Evolutionary conservation across 1,284 basidiomycete genomes (phyloP).

Genomic region (Taiwanofungus camphoratus): DNA sequence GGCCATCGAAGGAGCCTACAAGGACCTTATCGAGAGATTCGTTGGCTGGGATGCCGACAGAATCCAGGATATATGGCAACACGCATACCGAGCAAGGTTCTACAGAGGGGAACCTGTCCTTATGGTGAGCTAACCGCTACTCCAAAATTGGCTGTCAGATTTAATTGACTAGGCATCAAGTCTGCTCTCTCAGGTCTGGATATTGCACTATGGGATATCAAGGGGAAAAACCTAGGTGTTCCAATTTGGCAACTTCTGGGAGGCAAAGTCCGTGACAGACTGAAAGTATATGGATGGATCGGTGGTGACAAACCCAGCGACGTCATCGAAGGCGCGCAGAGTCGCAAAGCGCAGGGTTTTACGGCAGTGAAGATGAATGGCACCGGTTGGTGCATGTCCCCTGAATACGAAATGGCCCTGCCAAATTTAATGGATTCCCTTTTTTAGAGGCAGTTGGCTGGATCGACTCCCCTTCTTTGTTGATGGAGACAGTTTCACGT

Average conservation of each 20-base stretch:
- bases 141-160: background rate
- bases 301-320: constrained; percentile 69
- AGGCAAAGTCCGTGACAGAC: constrained; percentile 58
- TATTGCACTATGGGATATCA: constrained; percentile 68
- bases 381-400: constrained; percentile 34
- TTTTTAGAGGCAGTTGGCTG: constrained; percentile 36
- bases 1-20: constrained; percentile 68
- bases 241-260: constrained; percentile 74
- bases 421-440: background rate
- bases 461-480: constrained; percentile 44
- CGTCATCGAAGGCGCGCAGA: constrained; percentile 55
- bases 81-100: constrained; percentile 61
- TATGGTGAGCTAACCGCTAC: constrained; percentile 40
- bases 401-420: background rate
- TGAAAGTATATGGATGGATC: constrained; percentile 65
- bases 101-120: constrained; percentile 72
- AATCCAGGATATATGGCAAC: constrained; percentile 71
- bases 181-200: constrained; percentile 51
- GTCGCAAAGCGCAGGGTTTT: constrained; percentile 66
- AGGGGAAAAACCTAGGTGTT: constrained; percentile 72
- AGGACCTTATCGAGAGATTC: constrained; percentile 58
- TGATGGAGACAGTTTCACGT: constrained; percentile 56
- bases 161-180: constrained; percentile 22
- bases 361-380: constrained; percentile 79
- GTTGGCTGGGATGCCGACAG: constrained; percentile 63